Evolutionary conservation across 108 stramenopile genomes (phyloP), one percentile per base, ranked within the genome.

Genomic region (Skeletonema costatum): DNA sequence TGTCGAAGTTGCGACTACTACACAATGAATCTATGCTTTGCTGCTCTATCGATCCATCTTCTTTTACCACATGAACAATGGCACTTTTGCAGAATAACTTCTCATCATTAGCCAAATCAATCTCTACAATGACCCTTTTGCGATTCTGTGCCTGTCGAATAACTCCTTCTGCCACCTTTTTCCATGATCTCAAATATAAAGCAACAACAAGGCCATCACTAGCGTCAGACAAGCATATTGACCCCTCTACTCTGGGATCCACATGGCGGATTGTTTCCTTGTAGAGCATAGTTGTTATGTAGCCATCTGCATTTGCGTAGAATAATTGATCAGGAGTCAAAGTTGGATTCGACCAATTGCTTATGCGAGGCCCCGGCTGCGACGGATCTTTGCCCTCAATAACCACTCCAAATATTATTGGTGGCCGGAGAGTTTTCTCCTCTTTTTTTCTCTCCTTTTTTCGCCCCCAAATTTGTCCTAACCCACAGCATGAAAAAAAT

Each of bases 381-480:
- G 63, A 36, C 36, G 70, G 35, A 17, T 68, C 46, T 68, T 68
- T 68, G 46, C 66, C 66, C 3, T 68, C 66, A 0, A 68, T 30
- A 7, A 68, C 30, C 1, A 68, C 66, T 29, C 66, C 66, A 19
- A n/a, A n/a, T n/a, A n/a, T n/a, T n/a, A n/a, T n/a, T n/a, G n/a
- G n/a, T n/a, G n/a, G n/a, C n/a, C n/a, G n/a, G n/a, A n/a, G n/a
- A n/a, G n/a, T n/a, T n/a, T n/a, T n/a, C n/a, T n/a, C n/a, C n/a
- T n/a, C n/a, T n/a, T n/a, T n/a, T n/a, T n/a, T n/a, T n/a, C n/a
- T n/a, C n/a, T n/a, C n/a, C n/a, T n/a, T n/a, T n/a, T n/a, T n/a
- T n/a, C n/a, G n/a, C n/a, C n/a, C n/a, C n/a, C n/a, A n/a, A n/a
- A n/a, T n/a, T n/a, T n/a, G n/a, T n/a, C n/a, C n/a, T n/a, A n/a